These are phyloP conservation scores for Irpex rosettiformis DNA, from an alignment of 1,284 basidiomycete genomes.

Conservation along the genomic window DNA sequence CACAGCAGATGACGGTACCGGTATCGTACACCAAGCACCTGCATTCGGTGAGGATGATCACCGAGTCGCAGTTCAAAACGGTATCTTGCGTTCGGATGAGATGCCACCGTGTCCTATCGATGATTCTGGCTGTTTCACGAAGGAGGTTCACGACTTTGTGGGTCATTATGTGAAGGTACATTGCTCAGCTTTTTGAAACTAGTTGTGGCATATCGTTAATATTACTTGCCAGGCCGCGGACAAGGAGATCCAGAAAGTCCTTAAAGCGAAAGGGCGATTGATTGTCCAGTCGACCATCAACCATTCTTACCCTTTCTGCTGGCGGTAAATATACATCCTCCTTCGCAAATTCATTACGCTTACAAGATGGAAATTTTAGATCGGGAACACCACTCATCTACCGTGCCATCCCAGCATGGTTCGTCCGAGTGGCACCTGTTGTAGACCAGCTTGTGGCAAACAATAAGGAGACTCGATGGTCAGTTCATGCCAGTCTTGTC, in stretches of 20 bases:
- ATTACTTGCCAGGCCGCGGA: conserved; percentile 73
- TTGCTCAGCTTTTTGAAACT: too few relatives aligned
- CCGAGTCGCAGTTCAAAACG: conserved; percentile 85
- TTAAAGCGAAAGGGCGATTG: conserved; percentile 87
- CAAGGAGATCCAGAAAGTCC: conserved; percentile 88
- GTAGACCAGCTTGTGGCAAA: conserved; percentile 87
- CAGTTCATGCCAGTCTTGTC: conserved; percentile 17
- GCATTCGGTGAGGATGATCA: conserved; percentile 99
- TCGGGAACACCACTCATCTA: conserved; percentile 96
- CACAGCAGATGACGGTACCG: conserved; percentile 91
- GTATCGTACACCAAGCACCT: conserved; percentile 98
- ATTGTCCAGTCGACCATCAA: conserved; percentile 85
- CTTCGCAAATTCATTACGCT: conserved; percentile 6
- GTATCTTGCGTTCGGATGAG: conserved; percentile 81
- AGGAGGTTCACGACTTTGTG: conserved; percentile 86
- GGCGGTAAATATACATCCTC: conserved; percentile 60
- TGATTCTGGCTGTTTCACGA: conserved; percentile 85
- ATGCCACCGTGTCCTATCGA: conserved; percentile 97
- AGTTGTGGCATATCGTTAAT: neutral
- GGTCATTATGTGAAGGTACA: conserved; percentile 90
- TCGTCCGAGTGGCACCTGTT: conserved; percentile 85
- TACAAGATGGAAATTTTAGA: conserved; percentile 35
- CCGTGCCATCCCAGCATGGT: conserved; percentile 96
- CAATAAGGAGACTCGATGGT: conserved; percentile 93
- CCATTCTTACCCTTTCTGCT: conserved; percentile 97